Evolutionary conservation across 306 rosid genomes (phyloP), one percentile per base, ranked within the genome.

Genomic region (Rosa persica): DNA sequence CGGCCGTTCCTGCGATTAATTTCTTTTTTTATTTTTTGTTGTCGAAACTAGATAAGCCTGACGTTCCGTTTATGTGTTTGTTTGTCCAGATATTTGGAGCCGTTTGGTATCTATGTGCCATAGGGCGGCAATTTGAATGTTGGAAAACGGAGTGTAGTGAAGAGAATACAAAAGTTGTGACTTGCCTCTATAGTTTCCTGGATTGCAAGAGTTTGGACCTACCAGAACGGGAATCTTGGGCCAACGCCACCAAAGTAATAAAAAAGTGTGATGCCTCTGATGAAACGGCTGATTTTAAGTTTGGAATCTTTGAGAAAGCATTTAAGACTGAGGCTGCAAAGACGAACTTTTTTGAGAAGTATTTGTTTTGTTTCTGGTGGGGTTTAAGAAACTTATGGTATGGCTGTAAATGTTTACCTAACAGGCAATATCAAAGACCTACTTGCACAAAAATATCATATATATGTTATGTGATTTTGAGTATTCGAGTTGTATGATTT

Each of bases 321-420:
- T 89, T 92, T 77, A 62, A 73, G 7, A 85, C 85, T 65, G 95
- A 85, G 5, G 98, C 92, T 72, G 90, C 88, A 81, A 73, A 80
- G 73, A 67, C 94, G 5, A 78, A 15, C 8, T 92, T 94, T 64
- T 54, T 80, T 61, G 88, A 85, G 70, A 92, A 93, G 88, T 95
- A 85, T 75, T 83, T 90, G 61, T 92, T 89, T 78, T 85, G 94
- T 80, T 89, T 90, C 60, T 88, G 94, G 94, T 90, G 94, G 94
- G 94, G 94, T 43, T 80, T 95, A 64, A 84, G 91, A 86, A 92
- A 87, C 85, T 78, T 95, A 74, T 90, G 98, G 98, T 94, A 87
- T 36, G 39, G 27, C 49, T 44, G 22, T 7, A 30, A 10, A 58
- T 30, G 19, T 12, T 47, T 47, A 47, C 52, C 51, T 12, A 47